Evolutionary conservation across 352 stramenopile genomes (phyloP).

Genomic region (Phytophthora macrochlamydospora): DNA sequence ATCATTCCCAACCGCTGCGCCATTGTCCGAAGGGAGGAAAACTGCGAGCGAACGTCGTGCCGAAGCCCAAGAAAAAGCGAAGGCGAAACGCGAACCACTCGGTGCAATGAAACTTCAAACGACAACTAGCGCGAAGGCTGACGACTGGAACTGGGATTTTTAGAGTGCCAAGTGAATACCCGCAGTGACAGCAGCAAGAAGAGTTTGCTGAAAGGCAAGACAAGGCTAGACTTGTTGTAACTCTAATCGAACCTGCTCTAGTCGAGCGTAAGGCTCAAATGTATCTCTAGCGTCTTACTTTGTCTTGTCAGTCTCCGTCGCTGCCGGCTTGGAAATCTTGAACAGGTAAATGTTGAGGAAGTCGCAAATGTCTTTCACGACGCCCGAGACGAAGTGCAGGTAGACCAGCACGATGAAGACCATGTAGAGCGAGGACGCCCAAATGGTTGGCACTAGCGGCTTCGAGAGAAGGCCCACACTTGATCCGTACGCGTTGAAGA

Average conservation of each 20-base stretch:
- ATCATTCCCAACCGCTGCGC: slow-evolving; percentile 19
- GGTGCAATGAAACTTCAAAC: slow-evolving; percentile 68
- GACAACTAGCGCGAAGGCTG: slow-evolving; percentile 42
- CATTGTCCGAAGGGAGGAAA: slow-evolving; percentile 37
- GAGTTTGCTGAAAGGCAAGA: neutral
- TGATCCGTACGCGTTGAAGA: slow-evolving; percentile 77
- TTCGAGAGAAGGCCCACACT: slow-evolving; percentile 47
- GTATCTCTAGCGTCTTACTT: slow-evolving; percentile 23
- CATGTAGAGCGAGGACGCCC: slow-evolving; percentile 72
- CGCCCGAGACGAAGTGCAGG: slow-evolving; percentile 79
- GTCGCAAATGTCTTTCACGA: slow-evolving; percentile 87
- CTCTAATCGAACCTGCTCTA: slow-evolving; percentile 20
- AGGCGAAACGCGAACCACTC: slow-evolving; percentile 55
- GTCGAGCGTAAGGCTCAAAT: neutral
- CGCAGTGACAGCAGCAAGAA: slow-evolving; percentile 5
- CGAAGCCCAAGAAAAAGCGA: slow-evolving; percentile 69
- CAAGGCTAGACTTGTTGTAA: neutral
- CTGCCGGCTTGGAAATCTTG: slow-evolving; percentile 62
- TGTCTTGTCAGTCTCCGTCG: slow-evolving; percentile 32
- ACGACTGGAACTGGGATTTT: slow-evolving; percentile 88
- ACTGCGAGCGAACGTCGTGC: slow-evolving; percentile 55
- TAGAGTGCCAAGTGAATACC: slow-evolving; percentile 25
- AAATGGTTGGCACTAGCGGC: slow-evolving; percentile 64
- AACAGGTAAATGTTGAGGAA: slow-evolving; percentile 89
- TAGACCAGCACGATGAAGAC: slow-evolving; percentile 80